A percentile compares a stretch with the other conserved stretches of the same genome.
phyloP scores from a whole-genome alignment of 129 eudicot genomes.

The Pseudognaphalium luteoalbum region DNA sequence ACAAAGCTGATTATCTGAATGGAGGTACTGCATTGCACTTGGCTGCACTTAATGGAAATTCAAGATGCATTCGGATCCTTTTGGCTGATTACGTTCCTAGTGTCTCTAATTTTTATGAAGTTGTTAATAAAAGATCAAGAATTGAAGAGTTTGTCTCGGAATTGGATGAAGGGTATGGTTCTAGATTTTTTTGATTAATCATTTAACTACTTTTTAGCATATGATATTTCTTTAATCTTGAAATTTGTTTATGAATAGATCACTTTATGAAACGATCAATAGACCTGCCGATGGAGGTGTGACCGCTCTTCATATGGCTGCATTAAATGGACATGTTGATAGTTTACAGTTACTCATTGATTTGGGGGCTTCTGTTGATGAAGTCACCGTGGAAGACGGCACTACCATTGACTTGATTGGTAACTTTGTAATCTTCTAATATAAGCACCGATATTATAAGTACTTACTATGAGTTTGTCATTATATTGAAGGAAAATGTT shows the following conservation, averaged over 20 bases:
- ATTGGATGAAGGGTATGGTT: slow-evolving; percentile 59
- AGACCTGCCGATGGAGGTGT: slow-evolving; percentile 87
- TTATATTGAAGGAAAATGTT: slow-evolving; percentile 3
- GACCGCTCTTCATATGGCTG: slow-evolving; percentile 98
- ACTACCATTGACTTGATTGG: slow-evolving; percentile 87
- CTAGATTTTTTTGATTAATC: slow-evolving; percentile 1
- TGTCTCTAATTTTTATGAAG: slow-evolving; percentile 51
- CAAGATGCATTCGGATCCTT: slow-evolving; percentile 80
- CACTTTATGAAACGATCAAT: slow-evolving; percentile 64
- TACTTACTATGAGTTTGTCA: not conserved
- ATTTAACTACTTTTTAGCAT: not conserved
- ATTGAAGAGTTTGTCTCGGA: slow-evolving; percentile 48
- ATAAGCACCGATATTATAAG: not conserved
- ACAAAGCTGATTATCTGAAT: slow-evolving; percentile 81
- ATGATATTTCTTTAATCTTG: not conserved
- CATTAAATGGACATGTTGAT: slow-evolving; percentile 80
- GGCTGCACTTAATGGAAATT: slow-evolving; percentile 89
- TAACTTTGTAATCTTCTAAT: slow-evolving; percentile 4
- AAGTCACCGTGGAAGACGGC: slow-evolving; percentile 83
- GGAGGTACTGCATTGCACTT: slow-evolving; percentile 93
- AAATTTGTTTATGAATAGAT: slow-evolving; percentile 36
- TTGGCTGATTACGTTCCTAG: slow-evolving; percentile 90
- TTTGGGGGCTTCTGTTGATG: slow-evolving; percentile 78
- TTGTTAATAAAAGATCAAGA: slow-evolving; percentile 44
- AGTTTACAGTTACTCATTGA: slow-evolving; percentile 72